Evolutionary conservation across 1,284 basidiomycete genomes (phyloP), one percentile per base, ranked within the genome.

Genomic region (Ustilago loliicola): DNA sequence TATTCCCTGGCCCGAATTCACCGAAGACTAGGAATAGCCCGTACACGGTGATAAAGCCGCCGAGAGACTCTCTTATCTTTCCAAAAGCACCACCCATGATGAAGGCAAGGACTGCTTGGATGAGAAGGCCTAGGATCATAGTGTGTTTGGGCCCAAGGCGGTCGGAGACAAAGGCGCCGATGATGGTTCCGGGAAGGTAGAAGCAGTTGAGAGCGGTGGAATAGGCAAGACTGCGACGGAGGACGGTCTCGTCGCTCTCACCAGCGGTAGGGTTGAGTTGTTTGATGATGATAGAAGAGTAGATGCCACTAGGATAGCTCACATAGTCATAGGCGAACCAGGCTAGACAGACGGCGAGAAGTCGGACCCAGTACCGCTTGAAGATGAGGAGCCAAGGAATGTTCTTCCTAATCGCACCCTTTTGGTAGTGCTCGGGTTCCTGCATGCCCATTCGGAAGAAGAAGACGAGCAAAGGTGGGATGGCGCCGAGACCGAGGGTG

Each of bases 21-120:
- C 94, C 94, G 72, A 94, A 92, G 77, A 90, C 91, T 65, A 96
- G 86, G 90, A 97, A 98, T 61, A 97, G 91, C 10, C 95, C 95
- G 81, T 96, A 97, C 10, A 97, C 88, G 50, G 95, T 90, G 87
- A 85, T 78, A 21, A 87, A 80, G 0, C 67, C 80, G 45, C 93
- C 93, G 72, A 79, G 57, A 25, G 71, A 52, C 34, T 78, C 36
- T 2, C 72, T 59, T 11, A 87, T 79, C 30, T 66, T 21, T 15
- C 59, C 57, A 51, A 83, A 85, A 0, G 72, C 74, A 40, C 84
- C 86, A 6, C 79, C 67, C 62, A 86, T 66, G 47, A 73, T 73
- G 52, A 95, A 96, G 23, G 90, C 94, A 17, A 89, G 51, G 29
- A 80, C 67, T 21, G 81, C 72, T 56, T 86, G 84, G 50, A 68